phyloP scores from a whole-genome alignment of 805 yeast genomes.

The Lipomyces starkeyi region DNA sequence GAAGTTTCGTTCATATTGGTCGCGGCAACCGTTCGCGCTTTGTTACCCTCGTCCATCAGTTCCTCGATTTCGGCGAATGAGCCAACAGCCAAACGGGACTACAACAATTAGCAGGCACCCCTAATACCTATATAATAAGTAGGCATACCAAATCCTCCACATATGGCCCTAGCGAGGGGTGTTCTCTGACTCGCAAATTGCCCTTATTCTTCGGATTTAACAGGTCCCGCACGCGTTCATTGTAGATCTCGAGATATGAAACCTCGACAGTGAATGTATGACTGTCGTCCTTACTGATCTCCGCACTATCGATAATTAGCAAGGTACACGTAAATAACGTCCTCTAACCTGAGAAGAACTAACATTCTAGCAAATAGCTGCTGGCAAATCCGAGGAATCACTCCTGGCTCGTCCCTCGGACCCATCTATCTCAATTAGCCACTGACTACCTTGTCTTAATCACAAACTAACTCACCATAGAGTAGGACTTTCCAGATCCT shows the following conservation, averaged over 20 bases:
- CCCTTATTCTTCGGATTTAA: slow-evolving; percentile 43
- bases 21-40: slow-evolving; percentile 67
- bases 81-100: slow-evolving; percentile 55
- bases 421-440: slow-evolving; percentile 52
- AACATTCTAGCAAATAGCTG: slow-evolving; percentile 56
- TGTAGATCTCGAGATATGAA: slow-evolving; percentile 76
- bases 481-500: slow-evolving; percentile 81
- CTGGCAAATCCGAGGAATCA: slow-evolving; percentile 66
- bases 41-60: slow-evolving; percentile 59
- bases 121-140: background rate
- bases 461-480: slow-evolving; percentile 62
- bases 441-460: background rate
- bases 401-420: slow-evolving; percentile 57
- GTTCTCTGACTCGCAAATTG: slow-evolving; percentile 61
- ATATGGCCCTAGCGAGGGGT: slow-evolving; percentile 69
- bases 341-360: background rate
- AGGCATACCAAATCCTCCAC: slow-evolving; percentile 60
- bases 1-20: slow-evolving; percentile 75
- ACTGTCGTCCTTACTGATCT: slow-evolving; percentile 22
- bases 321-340: background rate
- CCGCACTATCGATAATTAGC: background rate
- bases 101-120: slow-evolving; percentile 28
- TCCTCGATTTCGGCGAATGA: slow-evolving; percentile 56
- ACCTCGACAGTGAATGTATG: slow-evolving; percentile 54
- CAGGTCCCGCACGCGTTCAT: slow-evolving; percentile 71